Percentiles rank a stretch among this genome's conserved stretches.
phyloP scores from a whole-genome alignment of 176 grass and related monocot genomes.

The Eragrostis nindensis region DNA sequence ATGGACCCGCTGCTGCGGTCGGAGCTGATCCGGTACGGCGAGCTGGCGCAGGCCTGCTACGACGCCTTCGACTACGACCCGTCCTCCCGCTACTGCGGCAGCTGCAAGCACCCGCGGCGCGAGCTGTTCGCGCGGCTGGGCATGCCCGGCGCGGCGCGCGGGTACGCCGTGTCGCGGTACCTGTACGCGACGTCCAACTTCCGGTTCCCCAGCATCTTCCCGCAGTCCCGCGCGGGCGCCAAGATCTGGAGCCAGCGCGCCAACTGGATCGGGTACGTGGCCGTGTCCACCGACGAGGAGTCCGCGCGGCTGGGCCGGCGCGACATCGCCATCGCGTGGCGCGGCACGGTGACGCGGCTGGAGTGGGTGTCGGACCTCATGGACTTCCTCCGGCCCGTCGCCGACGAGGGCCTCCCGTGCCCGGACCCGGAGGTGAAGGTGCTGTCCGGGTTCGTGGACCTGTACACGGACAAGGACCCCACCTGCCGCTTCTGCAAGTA shows the following conservation, averaged over 20 bases:
- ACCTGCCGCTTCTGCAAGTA: conserved; percentile 94
- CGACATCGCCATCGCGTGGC: conserved; percentile 87
- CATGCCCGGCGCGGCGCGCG: conserved; percentile 39
- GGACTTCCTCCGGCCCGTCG: conserved; percentile 70
- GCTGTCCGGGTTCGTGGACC: conserved; percentile 72
- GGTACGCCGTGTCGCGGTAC: conserved; percentile 64
- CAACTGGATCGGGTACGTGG: conserved; percentile 96
- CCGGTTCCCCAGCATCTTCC: conserved; percentile 47
- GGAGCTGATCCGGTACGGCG: conserved; percentile 85
- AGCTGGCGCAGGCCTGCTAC: conserved; percentile 88
- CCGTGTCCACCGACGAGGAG: conserved; percentile 71
- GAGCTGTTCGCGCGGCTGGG: conserved; percentile 57
- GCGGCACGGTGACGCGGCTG: conserved; percentile 77
- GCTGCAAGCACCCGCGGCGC: conserved; percentile 60
- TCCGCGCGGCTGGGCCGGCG: conserved; percentile 66
- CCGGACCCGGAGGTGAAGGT: conserved; percentile 68
- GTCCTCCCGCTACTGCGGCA: conserved; percentile 74
- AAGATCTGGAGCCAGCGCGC: conserved; percentile 82
- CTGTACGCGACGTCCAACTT: conserved; percentile 75
- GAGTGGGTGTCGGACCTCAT: conserved; percentile 93
- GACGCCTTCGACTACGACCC: conserved; percentile 83
- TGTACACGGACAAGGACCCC: conserved; percentile 80
- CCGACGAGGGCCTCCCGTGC: conserved; percentile 69
- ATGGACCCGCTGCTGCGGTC: conserved; percentile 74
- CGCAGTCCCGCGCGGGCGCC: conserved; percentile 31